Conservation (phyloP, 495 filamentous ascomycete species). For the Arthonia radiata region DNA sequence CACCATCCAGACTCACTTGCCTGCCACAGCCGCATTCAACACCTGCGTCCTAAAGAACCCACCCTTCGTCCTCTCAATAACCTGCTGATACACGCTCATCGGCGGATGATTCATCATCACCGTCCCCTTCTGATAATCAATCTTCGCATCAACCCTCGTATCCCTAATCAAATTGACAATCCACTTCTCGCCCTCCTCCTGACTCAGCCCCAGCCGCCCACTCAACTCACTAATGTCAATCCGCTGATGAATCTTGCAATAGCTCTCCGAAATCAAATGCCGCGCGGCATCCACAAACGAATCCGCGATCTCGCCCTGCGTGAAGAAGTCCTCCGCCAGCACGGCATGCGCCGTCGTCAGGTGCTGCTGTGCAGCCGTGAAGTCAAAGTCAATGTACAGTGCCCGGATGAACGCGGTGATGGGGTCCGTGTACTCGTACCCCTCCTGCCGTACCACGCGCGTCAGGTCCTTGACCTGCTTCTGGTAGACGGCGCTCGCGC, state of each 20-base stretch:
- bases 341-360: constrained; percentile 80
- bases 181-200: constrained; percentile 98
- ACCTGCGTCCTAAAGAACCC: constrained; percentile 52
- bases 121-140: constrained; percentile 93
- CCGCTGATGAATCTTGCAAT: constrained; percentile 98
- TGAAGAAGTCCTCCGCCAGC: constrained; percentile 84
- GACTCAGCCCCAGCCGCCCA: constrained; percentile 60
- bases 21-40: constrained; percentile 15
- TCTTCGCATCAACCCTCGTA: constrained; percentile 92
- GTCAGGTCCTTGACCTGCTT: constrained; percentile 95
- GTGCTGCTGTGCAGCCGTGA: constrained; percentile 89
- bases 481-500: constrained; percentile 35
- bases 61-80: constrained; percentile 89
- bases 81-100: constrained; percentile 94
- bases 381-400: constrained; percentile 93
- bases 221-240: constrained; percentile 92
- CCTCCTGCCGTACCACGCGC: constrained; percentile 82
- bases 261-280: constrained; percentile 89
- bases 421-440: constrained; percentile 90
- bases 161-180: constrained; percentile 98
- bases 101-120: constrained; percentile 99
- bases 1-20: no score
- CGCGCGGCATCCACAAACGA: constrained; percentile 82
- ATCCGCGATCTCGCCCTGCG: constrained; percentile 58
- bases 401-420: constrained; percentile 91